These are phyloP conservation scores for Claviceps spartinae DNA, from an alignment of 2,329 filamentous ascomycete species.

Conservation along the genomic window DNA sequence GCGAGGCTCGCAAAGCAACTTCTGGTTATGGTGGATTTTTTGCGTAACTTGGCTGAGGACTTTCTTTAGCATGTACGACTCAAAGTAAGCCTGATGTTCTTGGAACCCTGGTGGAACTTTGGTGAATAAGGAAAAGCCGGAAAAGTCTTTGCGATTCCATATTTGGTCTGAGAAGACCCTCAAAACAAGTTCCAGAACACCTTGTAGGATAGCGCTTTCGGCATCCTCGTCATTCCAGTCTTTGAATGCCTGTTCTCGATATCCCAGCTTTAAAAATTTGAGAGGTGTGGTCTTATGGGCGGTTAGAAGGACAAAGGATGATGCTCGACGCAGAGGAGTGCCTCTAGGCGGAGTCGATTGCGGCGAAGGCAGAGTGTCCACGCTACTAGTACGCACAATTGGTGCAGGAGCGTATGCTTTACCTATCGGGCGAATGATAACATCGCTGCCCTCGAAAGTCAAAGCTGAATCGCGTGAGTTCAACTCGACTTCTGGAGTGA, in stretches of 20 bases:
- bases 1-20: slow-evolving; percentile 63
- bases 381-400: slow-evolving; percentile 58
- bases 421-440: slow-evolving; percentile 63
- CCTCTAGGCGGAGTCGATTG: slow-evolving; percentile 36
- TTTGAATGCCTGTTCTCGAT: slow-evolving; percentile 9
- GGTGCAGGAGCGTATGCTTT: slow-evolving; percentile 46
- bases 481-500: slow-evolving; percentile 76
- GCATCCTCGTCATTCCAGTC: slow-evolving; percentile 28
- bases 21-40: slow-evolving; percentile 56
- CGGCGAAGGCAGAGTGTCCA: slow-evolving; percentile 35
- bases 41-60: slow-evolving; percentile 59
- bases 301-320: slow-evolving; percentile 82
- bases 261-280: slow-evolving; percentile 31
- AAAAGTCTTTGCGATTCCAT: slow-evolving; percentile 76
- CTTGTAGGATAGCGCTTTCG: slow-evolving; percentile 60
- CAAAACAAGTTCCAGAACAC: slow-evolving; percentile 63
- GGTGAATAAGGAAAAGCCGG: slow-evolving; percentile 70
- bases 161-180: slow-evolving; percentile 77
- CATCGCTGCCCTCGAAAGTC: slow-evolving; percentile 74
- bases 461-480: slow-evolving; percentile 67
- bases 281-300: slow-evolving; percentile 47
- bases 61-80: slow-evolving; percentile 72
- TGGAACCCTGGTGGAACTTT: slow-evolving; percentile 87
- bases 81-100: slow-evolving; percentile 90
- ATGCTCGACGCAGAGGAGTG: slow-evolving; percentile 60